Evolutionary conservation across 345 rosid species (phyloP).

Genomic region (Conringia planisiliqua): DNA sequence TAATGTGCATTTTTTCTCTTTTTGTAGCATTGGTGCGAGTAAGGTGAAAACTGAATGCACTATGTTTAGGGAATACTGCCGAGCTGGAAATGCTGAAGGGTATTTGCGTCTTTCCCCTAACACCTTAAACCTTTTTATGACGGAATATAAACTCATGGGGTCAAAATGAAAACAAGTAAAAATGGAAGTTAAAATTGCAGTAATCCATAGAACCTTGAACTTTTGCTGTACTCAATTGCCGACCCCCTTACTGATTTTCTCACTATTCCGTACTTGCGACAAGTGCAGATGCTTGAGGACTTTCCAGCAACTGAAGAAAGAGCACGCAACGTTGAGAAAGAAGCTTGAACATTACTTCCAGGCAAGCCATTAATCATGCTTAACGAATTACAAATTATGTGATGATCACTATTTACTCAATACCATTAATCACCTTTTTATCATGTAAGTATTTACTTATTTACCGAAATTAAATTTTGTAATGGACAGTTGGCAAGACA

Average conservation of each 20-base stretch:
- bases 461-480: neutral
- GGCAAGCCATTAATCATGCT: conserved; percentile 38
- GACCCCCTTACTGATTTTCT: neutral
- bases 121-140: neutral
- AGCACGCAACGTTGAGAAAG: conserved; percentile 66
- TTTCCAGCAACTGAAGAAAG: conserved; percentile 83
- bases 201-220: neutral
- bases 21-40: conserved; percentile 83
- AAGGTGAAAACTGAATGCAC: conserved; percentile 92
- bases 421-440: neutral
- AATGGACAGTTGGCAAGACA: conserved; percentile 65
- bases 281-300: conserved; percentile 61
- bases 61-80: conserved; percentile 77
- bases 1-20: neutral
- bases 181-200: neutral
- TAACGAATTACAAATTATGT: neutral
- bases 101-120: conserved; percentile 29
- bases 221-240: neutral
- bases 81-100: conserved; percentile 84
- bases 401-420: neutral
- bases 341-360: conserved; percentile 87
- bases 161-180: neutral
- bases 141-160: neutral
- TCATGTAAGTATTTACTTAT: neutral
- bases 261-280: neutral